These are phyloP conservation scores for Aspergillus hancockii DNA, from an alignment of 495 filamentous ascomycete genomes.

Conservation along the genomic window DNA sequence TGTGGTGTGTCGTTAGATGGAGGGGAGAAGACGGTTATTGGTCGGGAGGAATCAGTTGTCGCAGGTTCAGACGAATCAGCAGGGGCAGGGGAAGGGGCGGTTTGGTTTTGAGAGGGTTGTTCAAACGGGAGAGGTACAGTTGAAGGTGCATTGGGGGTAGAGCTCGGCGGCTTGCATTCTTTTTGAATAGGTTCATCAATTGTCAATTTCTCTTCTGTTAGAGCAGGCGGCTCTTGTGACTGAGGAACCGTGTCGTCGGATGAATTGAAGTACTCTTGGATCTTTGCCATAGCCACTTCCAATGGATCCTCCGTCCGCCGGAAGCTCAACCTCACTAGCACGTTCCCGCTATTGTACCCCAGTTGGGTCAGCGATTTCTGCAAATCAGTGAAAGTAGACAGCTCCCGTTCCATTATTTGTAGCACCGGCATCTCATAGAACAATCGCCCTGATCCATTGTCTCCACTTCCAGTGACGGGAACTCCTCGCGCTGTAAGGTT, in stretches of 20 bases:
- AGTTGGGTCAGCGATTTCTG: slow-evolving; percentile 86
- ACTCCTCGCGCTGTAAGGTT: slow-evolving; percentile 82
- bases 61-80: slow-evolving; percentile 18
- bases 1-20: slow-evolving; percentile 70
- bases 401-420: slow-evolving; percentile 74
- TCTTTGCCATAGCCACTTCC: slow-evolving; percentile 82
- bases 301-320: slow-evolving; percentile 72
- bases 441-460: slow-evolving; percentile 68
- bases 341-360: slow-evolving; percentile 79
- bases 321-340: slow-evolving; percentile 76
- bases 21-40: slow-evolving; percentile 73
- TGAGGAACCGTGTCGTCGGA: slow-evolving; percentile 32
- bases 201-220: slow-evolving; percentile 15
- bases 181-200: slow-evolving; percentile 23
- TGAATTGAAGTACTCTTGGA: slow-evolving; percentile 66
- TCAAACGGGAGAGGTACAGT: slow-evolving; percentile 13
- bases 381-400: slow-evolving; percentile 73
- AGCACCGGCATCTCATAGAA: slow-evolving; percentile 87
- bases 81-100: slow-evolving; percentile 21
- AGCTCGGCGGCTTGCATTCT: slow-evolving; percentile 5
- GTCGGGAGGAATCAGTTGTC: slow-evolving; percentile 36
- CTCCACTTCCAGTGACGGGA: slow-evolving; percentile 53
- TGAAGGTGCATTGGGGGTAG: slow-evolving; percentile 12
- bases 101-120: slow-evolving; percentile 27
- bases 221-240: slow-evolving; percentile 13